These are phyloP conservation scores for Globisporangium polare DNA, from an alignment of 352 stramenopile genomes.

Conservation along the genomic window DNA sequence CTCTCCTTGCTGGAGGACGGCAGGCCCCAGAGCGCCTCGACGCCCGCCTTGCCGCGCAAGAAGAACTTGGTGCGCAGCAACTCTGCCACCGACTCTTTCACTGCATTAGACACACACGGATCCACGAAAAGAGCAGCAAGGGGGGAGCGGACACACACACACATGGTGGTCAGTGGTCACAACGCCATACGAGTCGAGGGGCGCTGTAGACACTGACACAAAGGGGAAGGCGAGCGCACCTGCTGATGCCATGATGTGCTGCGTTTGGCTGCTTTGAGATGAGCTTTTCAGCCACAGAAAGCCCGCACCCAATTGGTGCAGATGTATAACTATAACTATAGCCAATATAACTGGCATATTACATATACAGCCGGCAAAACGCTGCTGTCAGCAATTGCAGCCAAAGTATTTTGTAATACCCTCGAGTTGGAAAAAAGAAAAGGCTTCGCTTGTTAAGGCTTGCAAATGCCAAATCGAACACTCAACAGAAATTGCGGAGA, in stretches of 20 bases:
- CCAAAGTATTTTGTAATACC: no score
- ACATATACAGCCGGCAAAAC: no score
- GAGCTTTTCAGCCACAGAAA: neutral
- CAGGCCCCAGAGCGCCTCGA: slow-evolving; percentile 77
- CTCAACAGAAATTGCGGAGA: no score
- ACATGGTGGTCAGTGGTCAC: neutral
- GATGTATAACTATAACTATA: neutral
- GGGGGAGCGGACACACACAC: neutral
- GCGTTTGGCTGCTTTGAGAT: neutral
- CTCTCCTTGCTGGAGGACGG: slow-evolving; percentile 45
- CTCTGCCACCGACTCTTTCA: slow-evolving; percentile 13
- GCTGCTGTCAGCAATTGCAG: no score
- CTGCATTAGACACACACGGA: neutral
- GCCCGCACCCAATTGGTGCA: neutral
- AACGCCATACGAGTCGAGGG: neutral
- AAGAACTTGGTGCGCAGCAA: slow-evolving; percentile 79
- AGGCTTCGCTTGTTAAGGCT: no score
- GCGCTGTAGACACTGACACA: neutral
- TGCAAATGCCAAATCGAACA: no score
- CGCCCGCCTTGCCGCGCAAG: slow-evolving; percentile 64
- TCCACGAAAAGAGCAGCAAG: neutral
- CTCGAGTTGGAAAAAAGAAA: no score
- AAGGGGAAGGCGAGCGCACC: neutral
- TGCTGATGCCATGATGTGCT: neutral
- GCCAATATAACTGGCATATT: neutral